Percentiles rank a stretch among this genome's conserved stretches.
Conservation (phyloP, 306 rosid genomes). For the Vicia faba region DNA sequence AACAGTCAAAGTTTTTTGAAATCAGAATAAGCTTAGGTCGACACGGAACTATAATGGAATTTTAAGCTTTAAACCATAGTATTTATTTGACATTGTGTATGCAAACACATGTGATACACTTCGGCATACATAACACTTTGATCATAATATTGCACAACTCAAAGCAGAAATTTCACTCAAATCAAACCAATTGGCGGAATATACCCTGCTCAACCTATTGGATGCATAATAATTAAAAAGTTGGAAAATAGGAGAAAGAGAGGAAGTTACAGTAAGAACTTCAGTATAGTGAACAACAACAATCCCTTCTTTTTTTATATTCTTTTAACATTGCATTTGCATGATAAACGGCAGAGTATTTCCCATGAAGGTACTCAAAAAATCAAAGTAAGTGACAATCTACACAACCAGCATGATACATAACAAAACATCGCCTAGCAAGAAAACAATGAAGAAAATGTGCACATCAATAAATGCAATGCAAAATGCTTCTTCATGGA, state of each 20-base stretch:
- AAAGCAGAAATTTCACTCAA: conserved; percentile 2
- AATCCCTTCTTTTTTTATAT: background rate
- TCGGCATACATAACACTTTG: no score
- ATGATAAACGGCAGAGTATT: conserved; percentile 11
- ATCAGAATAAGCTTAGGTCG: no score
- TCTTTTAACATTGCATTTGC: conserved; percentile 16
- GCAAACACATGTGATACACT: no score
- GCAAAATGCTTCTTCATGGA: conserved; percentile 24
- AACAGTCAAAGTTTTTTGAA: no score
- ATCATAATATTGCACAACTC: no score
- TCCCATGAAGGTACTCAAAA: conserved; percentile 10
- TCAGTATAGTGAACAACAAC: background rate
- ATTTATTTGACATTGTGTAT: no score
- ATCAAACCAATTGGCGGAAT: conserved; percentile 16
- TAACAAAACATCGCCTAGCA: no score
- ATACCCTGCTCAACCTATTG: background rate
- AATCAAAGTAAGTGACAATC: background rate
- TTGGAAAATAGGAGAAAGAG: background rate
- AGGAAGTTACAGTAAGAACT: conserved; percentile 11
- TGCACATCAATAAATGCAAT: conserved; percentile 6
- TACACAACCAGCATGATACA: conserved; percentile 10
- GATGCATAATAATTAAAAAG: conserved; percentile 13
- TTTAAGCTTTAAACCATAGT: no score
- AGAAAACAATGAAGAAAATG: conserved; percentile 13
- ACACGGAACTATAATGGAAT: no score